Conservation (phyloP, 2,329 filamentous ascomycete species). For the Pezicula carpinea region DNA sequence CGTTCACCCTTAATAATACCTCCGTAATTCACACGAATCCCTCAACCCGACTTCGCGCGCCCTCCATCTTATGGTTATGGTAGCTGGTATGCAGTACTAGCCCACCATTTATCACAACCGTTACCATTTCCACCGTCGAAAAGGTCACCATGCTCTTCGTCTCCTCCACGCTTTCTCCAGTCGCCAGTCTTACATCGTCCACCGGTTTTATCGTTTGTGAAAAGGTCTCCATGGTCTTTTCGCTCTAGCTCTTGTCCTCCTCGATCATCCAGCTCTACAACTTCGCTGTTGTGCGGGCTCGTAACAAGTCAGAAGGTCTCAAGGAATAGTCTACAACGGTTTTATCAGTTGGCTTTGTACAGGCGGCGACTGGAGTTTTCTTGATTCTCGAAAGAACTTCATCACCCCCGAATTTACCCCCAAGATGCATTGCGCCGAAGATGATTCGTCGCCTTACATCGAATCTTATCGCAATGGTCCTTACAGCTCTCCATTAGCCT, state of each 20-base stretch:
- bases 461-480: slow-evolving; percentile 47
- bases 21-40: slow-evolving; percentile 1
- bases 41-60: slow-evolving; percentile 3
- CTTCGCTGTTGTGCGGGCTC: slow-evolving; percentile 32
- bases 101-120: slow-evolving; percentile 25
- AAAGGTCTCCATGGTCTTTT: slow-evolving; percentile 34
- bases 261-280: slow-evolving; percentile 40
- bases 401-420: slow-evolving; percentile 26
- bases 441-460: slow-evolving; percentile 49
- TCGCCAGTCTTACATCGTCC: slow-evolving; percentile 58
- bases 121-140: slow-evolving; percentile 27
- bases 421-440: slow-evolving; percentile 56
- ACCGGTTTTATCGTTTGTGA: slow-evolving; percentile 54
- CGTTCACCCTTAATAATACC: neutral
- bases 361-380: slow-evolving; percentile 52
- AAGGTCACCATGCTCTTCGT: slow-evolving; percentile 53
- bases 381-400: slow-evolving; percentile 13
- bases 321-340: slow-evolving; percentile 36
- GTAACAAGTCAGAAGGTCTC: slow-evolving; percentile 36
- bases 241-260: slow-evolving; percentile 38
- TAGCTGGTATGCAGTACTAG: slow-evolving; percentile 23
- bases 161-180: slow-evolving; percentile 47
- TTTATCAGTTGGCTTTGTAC: slow-evolving; percentile 45
- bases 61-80: slow-evolving; percentile 25
- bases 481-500: slow-evolving; percentile 68